Evolutionary conservation across 257 asterid species (phyloP), one percentile per base, ranked within the genome.

Genomic region (Nemophila menziesii): DNA sequence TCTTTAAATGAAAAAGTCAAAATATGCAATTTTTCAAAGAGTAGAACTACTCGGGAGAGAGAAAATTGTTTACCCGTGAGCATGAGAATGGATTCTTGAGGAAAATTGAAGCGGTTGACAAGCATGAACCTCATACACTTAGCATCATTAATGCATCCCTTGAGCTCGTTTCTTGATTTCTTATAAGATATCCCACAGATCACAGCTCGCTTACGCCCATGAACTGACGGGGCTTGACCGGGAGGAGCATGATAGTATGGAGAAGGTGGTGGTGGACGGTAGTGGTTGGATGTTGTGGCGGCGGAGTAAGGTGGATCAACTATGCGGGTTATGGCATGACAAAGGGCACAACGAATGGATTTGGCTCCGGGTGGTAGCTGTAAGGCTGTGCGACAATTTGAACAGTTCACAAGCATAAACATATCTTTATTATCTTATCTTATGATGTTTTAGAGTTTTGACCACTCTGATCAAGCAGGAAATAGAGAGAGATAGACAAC

Each of bases 101-200:
- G 87, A 47, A 84, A 89, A 55, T 66, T 75, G 64, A 74, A 89
- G 46, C 72, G 70, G 51, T 72, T 72, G 51, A 67, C 20, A 49
- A 89, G 68, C 78, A 89, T 34, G 52, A 49, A 65, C 61, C 62
- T 74, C 94, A 89, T 89, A 50, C 94, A 80, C 65, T 74, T 80
- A 6, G 95, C 93, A 60, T 89, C 95, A 62, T 84, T 89, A 23
- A 89, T 70, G 9, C 98, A 84, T 3, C 98, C 98, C 44, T 80
- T 76, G 19, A 89, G 82, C 70, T 84, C 87, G 11, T 68, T 56
- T 48, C 16, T 57, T 0, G 94, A 24, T 51, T 61, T 59, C 72
- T 15, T 55, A 34, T 80, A 89, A 8, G 94, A 70, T 40, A 89
- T 80, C 52, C 97, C 95, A 3, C 74, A 46, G 44, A 89, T 80